Evolutionary conservation across 208 protist genomes (phyloP).

Genomic region (Leishmania gerbilli): DNA sequence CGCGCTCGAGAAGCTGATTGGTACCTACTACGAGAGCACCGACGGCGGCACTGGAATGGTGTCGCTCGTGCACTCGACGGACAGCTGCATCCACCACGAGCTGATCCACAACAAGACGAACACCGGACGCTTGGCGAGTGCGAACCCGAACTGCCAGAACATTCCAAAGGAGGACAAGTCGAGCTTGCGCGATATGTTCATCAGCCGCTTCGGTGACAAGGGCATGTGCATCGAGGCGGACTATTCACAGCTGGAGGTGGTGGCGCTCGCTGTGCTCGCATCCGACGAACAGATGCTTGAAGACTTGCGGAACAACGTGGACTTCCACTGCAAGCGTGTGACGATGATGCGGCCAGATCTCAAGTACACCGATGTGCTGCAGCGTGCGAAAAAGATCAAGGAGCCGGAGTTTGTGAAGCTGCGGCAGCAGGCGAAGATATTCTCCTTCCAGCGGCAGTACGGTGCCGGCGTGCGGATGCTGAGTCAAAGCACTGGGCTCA

Average conservation of each 20-base stretch:
- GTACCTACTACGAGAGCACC: slow-evolving; percentile 92
- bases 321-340: slow-evolving; percentile 95
- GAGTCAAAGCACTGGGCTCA: slow-evolving; percentile 89
- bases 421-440: slow-evolving; percentile 93
- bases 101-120: slow-evolving; percentile 94
- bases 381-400: slow-evolving; percentile 92
- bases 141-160: slow-evolving; percentile 94
- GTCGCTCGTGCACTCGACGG: slow-evolving; percentile 84
- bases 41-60: slow-evolving; percentile 92
- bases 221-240: slow-evolving; percentile 93
- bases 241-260: slow-evolving; percentile 94
- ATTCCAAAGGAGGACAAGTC: slow-evolving; percentile 94
- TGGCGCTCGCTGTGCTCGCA: slow-evolving; percentile 88
- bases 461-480: slow-evolving; percentile 93
- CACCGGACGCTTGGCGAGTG: slow-evolving; percentile 85
- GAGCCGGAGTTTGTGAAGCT: slow-evolving; percentile 93
- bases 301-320: slow-evolving; percentile 87
- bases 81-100: slow-evolving; percentile 94
- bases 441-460: slow-evolving; percentile 95
- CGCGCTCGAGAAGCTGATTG: slow-evolving; percentile 89
- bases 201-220: slow-evolving; percentile 85
- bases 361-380: slow-evolving; percentile 90
- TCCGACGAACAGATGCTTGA: slow-evolving; percentile 91
- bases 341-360: slow-evolving; percentile 93
- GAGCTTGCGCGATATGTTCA: slow-evolving; percentile 88